Conservation (phyloP, 192 early-diverging fungal genomes). For the Mortierella alpina region DNA sequence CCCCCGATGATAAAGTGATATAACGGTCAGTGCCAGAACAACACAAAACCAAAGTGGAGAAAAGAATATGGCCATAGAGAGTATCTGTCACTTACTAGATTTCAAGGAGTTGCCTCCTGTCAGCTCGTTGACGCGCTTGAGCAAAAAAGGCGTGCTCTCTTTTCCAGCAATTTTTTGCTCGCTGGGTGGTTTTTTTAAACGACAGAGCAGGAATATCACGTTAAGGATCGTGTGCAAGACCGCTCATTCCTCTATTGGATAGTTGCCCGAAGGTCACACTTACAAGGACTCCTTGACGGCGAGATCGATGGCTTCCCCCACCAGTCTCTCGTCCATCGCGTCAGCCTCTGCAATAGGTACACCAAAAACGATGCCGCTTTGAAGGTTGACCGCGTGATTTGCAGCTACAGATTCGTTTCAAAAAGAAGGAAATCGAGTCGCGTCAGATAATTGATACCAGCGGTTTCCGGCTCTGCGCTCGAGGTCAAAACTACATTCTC, state of each 20-base stretch:
- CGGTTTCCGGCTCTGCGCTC: background rate
- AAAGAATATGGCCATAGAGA: background rate
- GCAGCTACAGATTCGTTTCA: slow-evolving; percentile 58
- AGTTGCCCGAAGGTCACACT: background rate
- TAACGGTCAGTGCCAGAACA: background rate
- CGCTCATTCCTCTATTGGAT: background rate
- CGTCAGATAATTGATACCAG: background rate
- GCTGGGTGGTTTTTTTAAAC: slow-evolving; percentile 21
- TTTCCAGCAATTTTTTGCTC: slow-evolving; percentile 79
- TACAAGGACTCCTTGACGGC: slow-evolving; percentile 80
- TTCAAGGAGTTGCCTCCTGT: slow-evolving; percentile 85
- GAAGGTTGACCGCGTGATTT: slow-evolving; percentile 70
- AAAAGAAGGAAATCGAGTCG: background rate
- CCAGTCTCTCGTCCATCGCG: slow-evolving; percentile 66
- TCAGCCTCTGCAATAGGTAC: slow-evolving; percentile 86
- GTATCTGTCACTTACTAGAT: slow-evolving; percentile 68
- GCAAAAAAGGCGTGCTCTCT: slow-evolving; percentile 92
- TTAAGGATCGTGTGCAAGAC: background rate
- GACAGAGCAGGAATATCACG: too few species aligned
- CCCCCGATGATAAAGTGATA: background rate
- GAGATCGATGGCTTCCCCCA: slow-evolving; percentile 77
- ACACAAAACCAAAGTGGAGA: background rate
- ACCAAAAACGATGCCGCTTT: slow-evolving; percentile 86
- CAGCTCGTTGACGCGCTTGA: slow-evolving; percentile 85
- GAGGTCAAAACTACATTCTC: background rate